These are phyloP conservation scores for Lentinula raphanica DNA, from an alignment of 768 basidiomycete genomes.

Conservation along the genomic window DNA sequence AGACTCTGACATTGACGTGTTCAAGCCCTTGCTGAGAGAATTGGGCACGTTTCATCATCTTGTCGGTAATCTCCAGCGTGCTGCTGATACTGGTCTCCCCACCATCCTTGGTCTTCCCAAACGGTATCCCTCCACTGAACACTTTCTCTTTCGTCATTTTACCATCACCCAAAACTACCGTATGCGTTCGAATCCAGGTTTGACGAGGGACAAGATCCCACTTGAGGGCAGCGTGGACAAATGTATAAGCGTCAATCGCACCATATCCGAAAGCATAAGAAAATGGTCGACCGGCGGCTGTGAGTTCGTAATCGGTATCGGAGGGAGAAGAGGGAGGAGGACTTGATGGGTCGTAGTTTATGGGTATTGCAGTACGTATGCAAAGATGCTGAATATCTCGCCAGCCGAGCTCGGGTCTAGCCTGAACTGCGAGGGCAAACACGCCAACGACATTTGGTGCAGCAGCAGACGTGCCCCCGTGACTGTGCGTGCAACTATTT, in stretches of 20 bases:
- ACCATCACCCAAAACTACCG: slow-evolving; percentile 42
- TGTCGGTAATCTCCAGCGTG: slow-evolving; percentile 58
- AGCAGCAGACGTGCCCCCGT: slow-evolving; percentile 97
- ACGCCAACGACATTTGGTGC: slow-evolving; percentile 96
- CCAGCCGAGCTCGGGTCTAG: slow-evolving; percentile 90
- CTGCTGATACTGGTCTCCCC: slow-evolving; percentile 64
- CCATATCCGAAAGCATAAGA: slow-evolving; percentile 97
- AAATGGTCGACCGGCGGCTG: slow-evolving; percentile 55
- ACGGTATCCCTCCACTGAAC: slow-evolving; percentile 62
- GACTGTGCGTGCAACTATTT: slow-evolving; percentile 70
- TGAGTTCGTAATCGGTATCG: slow-evolving; percentile 84
- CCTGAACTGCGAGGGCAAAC: slow-evolving; percentile 84
- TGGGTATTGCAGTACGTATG: slow-evolving; percentile 65
- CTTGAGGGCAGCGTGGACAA: slow-evolving; percentile 72
- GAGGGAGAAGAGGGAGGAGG: background rate
- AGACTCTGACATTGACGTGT: slow-evolving; percentile 88
- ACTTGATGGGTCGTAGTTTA: slow-evolving; percentile 56
- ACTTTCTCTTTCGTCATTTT: slow-evolving; percentile 48
- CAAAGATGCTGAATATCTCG: slow-evolving; percentile 92
- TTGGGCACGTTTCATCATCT: slow-evolving; percentile 66
- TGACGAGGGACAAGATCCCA: slow-evolving; percentile 94
- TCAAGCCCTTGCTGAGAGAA: slow-evolving; percentile 68
- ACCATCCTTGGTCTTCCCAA: slow-evolving; percentile 37
- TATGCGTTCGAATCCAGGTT: slow-evolving; percentile 77
- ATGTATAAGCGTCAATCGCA: slow-evolving; percentile 74